These are phyloP conservation scores for Chrysoporthe deuterocubensis DNA, from an alignment of 2,329 filamentous ascomycete species.

Conservation along the genomic window DNA sequence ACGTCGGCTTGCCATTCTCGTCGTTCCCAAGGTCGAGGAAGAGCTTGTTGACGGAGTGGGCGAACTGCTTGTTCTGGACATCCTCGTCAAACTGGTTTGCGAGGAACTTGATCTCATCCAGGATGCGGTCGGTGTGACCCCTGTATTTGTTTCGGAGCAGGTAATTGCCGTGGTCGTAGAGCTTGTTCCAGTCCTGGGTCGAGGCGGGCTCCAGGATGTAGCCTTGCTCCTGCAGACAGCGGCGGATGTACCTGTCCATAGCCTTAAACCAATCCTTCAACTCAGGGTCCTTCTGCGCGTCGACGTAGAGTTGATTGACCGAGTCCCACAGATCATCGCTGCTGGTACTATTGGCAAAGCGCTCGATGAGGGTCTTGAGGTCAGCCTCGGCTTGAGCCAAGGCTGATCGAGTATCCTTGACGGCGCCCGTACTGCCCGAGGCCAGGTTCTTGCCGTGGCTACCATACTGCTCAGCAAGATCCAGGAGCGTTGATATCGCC, in stretches of 20 bases:
- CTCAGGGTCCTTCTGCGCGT: conserved; percentile 85
- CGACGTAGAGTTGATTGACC: conserved; percentile 82
- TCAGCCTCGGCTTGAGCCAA: conserved; percentile 77
- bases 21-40: conserved; percentile 90
- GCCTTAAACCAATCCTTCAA: conserved; percentile 88
- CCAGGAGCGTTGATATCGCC: conserved; percentile 86
- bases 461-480: conserved; percentile 83
- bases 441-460: conserved; percentile 71
- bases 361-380: conserved; percentile 85
- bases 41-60: conserved; percentile 75
- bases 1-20: conserved; percentile 78
- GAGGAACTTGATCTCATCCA: conserved; percentile 90
- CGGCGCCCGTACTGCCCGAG: conserved; percentile 66
- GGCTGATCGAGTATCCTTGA: conserved; percentile 73
- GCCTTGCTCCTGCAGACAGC: conserved; percentile 84
- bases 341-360: conserved; percentile 94
- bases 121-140: conserved; percentile 79
- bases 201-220: conserved; percentile 85
- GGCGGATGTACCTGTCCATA: conserved; percentile 77
- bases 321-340: conserved; percentile 83
- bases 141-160: conserved; percentile 89
- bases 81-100: conserved; percentile 89
- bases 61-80: conserved; percentile 82
- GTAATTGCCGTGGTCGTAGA: conserved; percentile 85
- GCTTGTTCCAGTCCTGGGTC: conserved; percentile 77